Base-by-base conservation (phyloP, 768 basidiomycete species). In the Pholiota molesta region DNA sequence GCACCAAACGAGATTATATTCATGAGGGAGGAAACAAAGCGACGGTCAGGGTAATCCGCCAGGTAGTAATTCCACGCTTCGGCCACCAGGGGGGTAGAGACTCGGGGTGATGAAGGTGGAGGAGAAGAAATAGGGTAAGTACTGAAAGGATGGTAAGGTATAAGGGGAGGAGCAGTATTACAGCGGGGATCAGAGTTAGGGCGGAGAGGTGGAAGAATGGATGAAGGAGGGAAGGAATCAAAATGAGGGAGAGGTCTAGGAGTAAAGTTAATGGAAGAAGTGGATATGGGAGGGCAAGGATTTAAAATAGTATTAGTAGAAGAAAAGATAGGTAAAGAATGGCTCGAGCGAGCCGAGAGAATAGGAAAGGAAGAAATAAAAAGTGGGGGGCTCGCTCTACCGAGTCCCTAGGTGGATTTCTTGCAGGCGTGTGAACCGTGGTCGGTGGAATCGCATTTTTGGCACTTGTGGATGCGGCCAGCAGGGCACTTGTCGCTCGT, bases 1-100 rank as follows among this genome's bases (percentile, higher is more conserved):
- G 71, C 71, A 45, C 74, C 72, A 58, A 65, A 65, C 8, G 51
- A 35, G 45, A 74, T 75, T 23, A 75, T 75, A 39, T 73, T 60
- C 16, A 70, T 40, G 35, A 73, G 37, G 4, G 65, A 55, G 19
- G 57, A 29, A 57, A 74, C 74, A 66, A 74, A 73, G 0, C 9
- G 21, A 9, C 53, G 65, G 60, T 74, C 68, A 11, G 73, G 73
- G 52, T 76, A 74, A n/a, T 75, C 73, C 1, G 5, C 23, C 31
- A 75, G 52, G 31, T 68, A 69, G 52, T 47, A 62, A 0, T 52
- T 42, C 74, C 73, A 75, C 2, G 68, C 64, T 0, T 62, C 49
- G 5, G 51, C 19, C 3, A 56, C 14, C 3, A 73, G 57, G 9
- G 66, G 51, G 11, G 71, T 68, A n/a, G 62, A 44, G 19, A 72